Evolutionary conservation across 768 basidiomycete species (phyloP).

Genomic region (Terana coerulea): DNA sequence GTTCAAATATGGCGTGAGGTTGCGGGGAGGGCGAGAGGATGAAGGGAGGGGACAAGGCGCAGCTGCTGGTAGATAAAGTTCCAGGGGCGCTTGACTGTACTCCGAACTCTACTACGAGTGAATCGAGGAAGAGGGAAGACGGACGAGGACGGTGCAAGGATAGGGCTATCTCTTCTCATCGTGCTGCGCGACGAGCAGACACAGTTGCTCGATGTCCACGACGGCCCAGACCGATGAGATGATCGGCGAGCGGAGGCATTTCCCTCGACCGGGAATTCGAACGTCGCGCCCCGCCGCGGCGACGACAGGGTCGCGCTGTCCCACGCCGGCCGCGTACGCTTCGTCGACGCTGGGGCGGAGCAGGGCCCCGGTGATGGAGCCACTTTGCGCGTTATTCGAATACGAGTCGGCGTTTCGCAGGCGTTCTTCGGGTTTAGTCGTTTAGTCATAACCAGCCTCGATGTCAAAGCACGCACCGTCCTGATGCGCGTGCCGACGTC

Average conservation of each 20-base stretch:
- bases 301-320: no score
- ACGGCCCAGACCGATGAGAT: no score
- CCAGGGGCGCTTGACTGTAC: background rate
- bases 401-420: background rate
- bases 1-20: background rate
- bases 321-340: no score
- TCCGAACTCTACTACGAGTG: background rate
- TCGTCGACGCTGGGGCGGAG: no score
- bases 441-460: slow-evolving; percentile 4
- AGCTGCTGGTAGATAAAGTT: background rate
- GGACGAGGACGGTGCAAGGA: background rate
- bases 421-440: background rate
- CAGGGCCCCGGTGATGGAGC: no score
- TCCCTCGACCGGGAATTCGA: no score
- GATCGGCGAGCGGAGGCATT: no score
- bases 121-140: background rate
- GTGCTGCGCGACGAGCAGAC: no score
- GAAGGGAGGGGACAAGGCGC: background rate
- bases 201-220: no score
- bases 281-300: no score
- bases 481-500: slow-evolving; percentile 7
- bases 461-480: background rate
- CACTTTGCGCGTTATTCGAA: no score
- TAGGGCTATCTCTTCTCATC: background rate
- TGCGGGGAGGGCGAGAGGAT: background rate